Evolutionary conservation across 768 basidiomycete genomes (phyloP), one percentile per base, ranked within the genome.

Genomic region (Saitozyma podzolica): DNA sequence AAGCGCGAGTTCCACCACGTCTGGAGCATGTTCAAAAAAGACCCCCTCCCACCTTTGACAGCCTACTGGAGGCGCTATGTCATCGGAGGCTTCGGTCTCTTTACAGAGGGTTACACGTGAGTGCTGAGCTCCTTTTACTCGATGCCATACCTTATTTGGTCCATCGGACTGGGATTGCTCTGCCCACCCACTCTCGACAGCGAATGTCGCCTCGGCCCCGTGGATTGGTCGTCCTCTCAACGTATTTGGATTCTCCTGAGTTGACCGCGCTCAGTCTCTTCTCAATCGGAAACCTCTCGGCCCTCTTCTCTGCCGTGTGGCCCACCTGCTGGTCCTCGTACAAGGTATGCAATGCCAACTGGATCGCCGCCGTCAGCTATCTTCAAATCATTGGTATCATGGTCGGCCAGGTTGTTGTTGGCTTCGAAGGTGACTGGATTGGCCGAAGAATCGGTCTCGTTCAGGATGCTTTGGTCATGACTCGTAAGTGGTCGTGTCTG

Each of bases 361-460:
- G 78, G 80, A 63, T 82, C 53, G 71, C 77, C 40, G 76, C 80
- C 2, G 73, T 80, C 39, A 70, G 67, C 14, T 80, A 81, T 66
- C 73, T 80, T 48, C 78, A 80, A 54, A 80, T 81, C 54, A 63
- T 79, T 51, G 80, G 80, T 65, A 82, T 82, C 72, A 81, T 82
- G 47, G 67, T 80, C 56, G 81, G 81, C 51, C 78, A 80, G 63
- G 63, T 81, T 57, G 58, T 63, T 19, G 80, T 81, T 45, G 80
- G 80, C 16, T 64, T 81, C 60, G 79, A 81, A 63, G 77, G 80
- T 39, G 81, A 82, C 54, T 82, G 80, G 80, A 77, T 82, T 55
- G 81, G 81, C 40, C 68, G 81, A 52, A 73, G 72, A 61, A 77
- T 78, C 55, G 80, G 80, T 59, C 65, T 79, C 47, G 78, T 80